Evolutionary conservation across 164 flowering plant species (phyloP), one percentile per base, ranked within the genome.

Genomic region (Paratinospora sagittata): DNA sequence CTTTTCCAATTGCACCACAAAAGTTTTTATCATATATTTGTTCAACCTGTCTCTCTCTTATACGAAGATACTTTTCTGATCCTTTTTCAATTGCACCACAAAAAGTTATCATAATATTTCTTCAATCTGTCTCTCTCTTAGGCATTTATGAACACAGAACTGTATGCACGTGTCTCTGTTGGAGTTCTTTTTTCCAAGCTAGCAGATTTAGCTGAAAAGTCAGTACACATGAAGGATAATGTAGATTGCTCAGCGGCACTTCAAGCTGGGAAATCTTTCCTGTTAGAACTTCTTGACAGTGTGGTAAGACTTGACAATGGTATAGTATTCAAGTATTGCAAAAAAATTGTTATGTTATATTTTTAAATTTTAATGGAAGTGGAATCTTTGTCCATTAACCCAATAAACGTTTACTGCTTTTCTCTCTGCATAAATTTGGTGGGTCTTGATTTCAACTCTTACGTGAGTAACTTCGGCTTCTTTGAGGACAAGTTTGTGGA

Each of bases 81-180:
- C n/a, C n/a, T n/a, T n/a, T n/a, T n/a, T n/a, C n/a, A n/a, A n/a
- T 47, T 61, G 3, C 16, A 61, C 24, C 13, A 11, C 14, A 61
- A 24, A n/a, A 21, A 8, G 52, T 19, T 64, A 68, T 72, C 11
- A 33, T n/a, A 2, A 30, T 57, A 60, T 19, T 21, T 30, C 41
- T 19, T 30, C 24, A 69, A 27, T 60, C 19, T 72, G 61, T 33
- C 43, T 78, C 49, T 70, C 68, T 76, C 72, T 66, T 82, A 95
- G 97, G 91, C 70, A 69, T 96, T 86, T 79, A 85, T 93, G 76
- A 93, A 93, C 76, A 96, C 99, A 24, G 97, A 93, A 79, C 78
- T 96, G 80, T 96, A 91, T 84, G 96, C 96, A 69, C 95, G 97
- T 68, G 96, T 90, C 1, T 87, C 95, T 69, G 90, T 96, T 77